Evolutionary conservation across 179 eudicot species (phyloP).

Genomic region (Silene vulgaris): DNA sequence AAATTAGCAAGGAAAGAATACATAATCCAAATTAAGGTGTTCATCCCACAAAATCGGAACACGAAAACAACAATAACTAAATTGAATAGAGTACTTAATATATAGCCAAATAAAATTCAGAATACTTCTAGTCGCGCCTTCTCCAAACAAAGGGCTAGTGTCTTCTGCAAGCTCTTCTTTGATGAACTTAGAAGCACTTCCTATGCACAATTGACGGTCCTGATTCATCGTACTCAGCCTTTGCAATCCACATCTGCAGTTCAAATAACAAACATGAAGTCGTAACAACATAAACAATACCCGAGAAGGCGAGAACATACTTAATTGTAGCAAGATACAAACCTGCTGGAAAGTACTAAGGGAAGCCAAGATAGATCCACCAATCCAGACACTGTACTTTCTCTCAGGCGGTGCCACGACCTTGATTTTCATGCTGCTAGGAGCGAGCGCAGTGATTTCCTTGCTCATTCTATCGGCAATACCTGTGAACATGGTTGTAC

Average conservation of each 20-base stretch:
- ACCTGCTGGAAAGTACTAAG: neutral
- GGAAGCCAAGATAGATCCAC: conserved; percentile 3
- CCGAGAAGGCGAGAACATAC: too few relatives aligned
- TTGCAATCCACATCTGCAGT: conserved; percentile 2
- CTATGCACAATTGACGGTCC: neutral
- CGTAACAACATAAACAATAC: neutral
- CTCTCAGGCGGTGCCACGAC: conserved; percentile 1
- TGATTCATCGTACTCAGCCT: neutral
- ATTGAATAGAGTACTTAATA: too few relatives aligned
- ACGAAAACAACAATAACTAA: too few relatives aligned
- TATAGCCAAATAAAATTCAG: neutral
- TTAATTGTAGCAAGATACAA: neutral
- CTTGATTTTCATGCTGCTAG: neutral
- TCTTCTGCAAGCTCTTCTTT: neutral
- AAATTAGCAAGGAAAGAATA: neutral
- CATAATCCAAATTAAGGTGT: neutral
- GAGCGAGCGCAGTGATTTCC: neutral
- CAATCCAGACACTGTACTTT: neutral
- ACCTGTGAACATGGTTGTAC: neutral
- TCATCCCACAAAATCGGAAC: neutral
- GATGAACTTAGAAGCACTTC: conserved; percentile 1
- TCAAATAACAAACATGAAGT: neutral
- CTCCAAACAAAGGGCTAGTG: neutral
- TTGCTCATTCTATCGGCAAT: neutral
- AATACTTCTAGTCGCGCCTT: neutral